Percentiles rank a stretch among this genome's conserved stretches.
These are phyloP conservation scores for Endoconidiophora laricicola DNA, from an alignment of 2,329 filamentous ascomycete species.

Conservation along the genomic window DNA sequence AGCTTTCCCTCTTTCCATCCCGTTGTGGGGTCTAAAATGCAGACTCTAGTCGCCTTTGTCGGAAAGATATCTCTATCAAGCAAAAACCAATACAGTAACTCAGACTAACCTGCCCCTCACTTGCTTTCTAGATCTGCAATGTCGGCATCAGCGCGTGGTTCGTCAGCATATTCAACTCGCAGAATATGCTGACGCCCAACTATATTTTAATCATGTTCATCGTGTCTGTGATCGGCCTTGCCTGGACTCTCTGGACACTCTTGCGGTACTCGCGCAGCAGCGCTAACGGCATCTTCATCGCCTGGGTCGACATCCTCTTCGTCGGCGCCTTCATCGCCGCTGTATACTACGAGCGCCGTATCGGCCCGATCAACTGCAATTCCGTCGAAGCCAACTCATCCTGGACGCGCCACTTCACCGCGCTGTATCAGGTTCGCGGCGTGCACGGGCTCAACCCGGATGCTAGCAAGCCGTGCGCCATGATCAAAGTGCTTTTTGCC, in stretches of 20 bases:
- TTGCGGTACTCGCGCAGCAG: slow-evolving; percentile 49
- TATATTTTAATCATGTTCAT: slow-evolving; percentile 53
- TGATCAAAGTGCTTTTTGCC: slow-evolving; percentile 83
- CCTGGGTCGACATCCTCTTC: slow-evolving; percentile 42
- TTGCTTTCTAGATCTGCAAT: slow-evolving; percentile 36
- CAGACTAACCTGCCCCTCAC: slow-evolving; percentile 7
- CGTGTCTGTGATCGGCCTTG: slow-evolving; percentile 43
- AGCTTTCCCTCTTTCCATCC: background rate
- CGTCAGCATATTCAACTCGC: slow-evolving; percentile 39
- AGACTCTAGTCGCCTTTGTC: too few relatives aligned
- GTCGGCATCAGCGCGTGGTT: slow-evolving; percentile 54
- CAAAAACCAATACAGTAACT: background rate
- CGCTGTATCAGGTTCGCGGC: slow-evolving; percentile 38
- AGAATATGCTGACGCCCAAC: slow-evolving; percentile 42
- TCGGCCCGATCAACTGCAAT: slow-evolving; percentile 50
- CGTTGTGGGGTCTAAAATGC: too few relatives aligned
- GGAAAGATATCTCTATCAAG: background rate
- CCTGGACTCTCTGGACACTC: slow-evolving; percentile 48
- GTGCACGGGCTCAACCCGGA: slow-evolving; percentile 32
- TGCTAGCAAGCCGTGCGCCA: slow-evolving; percentile 63
- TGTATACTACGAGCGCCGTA: slow-evolving; percentile 42
- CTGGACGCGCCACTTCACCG: slow-evolving; percentile 43
- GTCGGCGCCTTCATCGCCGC: slow-evolving; percentile 47
- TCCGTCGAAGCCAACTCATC: slow-evolving; percentile 28
- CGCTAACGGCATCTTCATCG: slow-evolving; percentile 43